phyloP scores from a whole-genome alignment of 768 basidiomycete genomes.

The Phallus indusiatus region DNA sequence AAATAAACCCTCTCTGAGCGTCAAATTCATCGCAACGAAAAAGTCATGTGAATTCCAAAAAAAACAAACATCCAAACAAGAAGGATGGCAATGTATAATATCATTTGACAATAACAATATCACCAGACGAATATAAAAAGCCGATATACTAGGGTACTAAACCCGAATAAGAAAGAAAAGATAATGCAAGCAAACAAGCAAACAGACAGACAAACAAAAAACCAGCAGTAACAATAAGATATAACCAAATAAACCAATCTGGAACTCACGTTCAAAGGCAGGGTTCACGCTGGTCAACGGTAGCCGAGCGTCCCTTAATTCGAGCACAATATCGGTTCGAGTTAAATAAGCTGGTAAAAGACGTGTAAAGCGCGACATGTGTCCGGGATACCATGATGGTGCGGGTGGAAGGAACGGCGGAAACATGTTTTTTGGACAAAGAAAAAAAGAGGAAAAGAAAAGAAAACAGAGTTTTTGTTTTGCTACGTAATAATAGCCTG shows the following conservation, averaged over 20 bases:
- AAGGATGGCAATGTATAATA: too few species aligned
- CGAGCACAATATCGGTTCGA: conserved; percentile 85
- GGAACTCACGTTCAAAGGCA: conserved; percentile 65
- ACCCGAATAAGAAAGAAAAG: too few species aligned
- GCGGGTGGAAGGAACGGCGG: conserved; percentile 50
- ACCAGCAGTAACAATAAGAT: not conserved
- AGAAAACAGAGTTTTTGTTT: not conserved
- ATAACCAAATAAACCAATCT: too few species aligned
- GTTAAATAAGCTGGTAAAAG: conserved; percentile 68
- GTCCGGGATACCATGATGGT: conserved; percentile 93
- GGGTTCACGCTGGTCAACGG: conserved; percentile 92
- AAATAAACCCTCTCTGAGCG: too few species aligned
- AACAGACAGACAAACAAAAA: not conserved
- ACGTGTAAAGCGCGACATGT: conserved; percentile 84
- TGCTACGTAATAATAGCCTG: not conserved
- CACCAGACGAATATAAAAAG: too few species aligned
- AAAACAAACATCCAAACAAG: too few species aligned
- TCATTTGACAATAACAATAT: too few species aligned
- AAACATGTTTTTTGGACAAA: conserved; percentile 8
- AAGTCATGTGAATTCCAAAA: not conserved
- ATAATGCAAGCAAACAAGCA: not conserved
- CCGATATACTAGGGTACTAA: too few species aligned
- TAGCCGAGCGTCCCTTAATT: conserved; percentile 86
- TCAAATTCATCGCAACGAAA: not conserved
- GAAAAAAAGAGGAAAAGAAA: too few species aligned